These are phyloP conservation scores for Candida awuae DNA, from an alignment of 805 yeast genomes.

Conservation along the genomic window DNA sequence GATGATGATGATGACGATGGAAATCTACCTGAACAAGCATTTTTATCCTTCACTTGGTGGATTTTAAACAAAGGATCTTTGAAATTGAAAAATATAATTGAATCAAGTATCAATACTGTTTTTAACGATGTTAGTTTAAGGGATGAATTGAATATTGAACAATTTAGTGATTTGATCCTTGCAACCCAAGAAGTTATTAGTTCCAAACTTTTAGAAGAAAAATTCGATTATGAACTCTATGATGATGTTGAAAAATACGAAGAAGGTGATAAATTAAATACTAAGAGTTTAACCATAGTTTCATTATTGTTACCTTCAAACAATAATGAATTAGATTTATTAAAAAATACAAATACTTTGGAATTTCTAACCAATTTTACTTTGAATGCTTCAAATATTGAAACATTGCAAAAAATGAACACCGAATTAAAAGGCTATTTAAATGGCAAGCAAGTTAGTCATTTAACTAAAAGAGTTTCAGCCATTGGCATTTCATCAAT, in stretches of 20 bases:
- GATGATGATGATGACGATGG: constrained; percentile 30
- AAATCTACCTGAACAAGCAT: constrained; percentile 64
- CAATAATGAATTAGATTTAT: constrained; percentile 43
- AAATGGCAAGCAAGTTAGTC: constrained; percentile 18
- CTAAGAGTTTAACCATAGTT: constrained; percentile 3
- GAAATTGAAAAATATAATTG: constrained; percentile 44
- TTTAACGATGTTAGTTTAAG: constrained; percentile 64
- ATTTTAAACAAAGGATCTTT: constrained; percentile 79
- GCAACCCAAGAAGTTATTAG: constrained; percentile 29
- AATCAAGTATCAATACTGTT: constrained; percentile 47
- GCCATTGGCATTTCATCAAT: constrained; percentile 39
- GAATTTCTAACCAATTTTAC: constrained; percentile 30
- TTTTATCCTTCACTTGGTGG: constrained; percentile 91
- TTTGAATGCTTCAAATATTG: constrained; percentile 19
- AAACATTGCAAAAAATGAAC: constrained; percentile 23
- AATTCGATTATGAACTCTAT: constrained; percentile 2
- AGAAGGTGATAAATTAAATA: not conserved
- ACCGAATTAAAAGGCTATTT: constrained; percentile 26
- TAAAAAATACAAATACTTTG: constrained; percentile 44
- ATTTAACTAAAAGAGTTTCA: constrained; percentile 33
- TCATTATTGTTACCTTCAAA: constrained; percentile 42
- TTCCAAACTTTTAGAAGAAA: constrained; percentile 8
- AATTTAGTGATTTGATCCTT: constrained; percentile 42
- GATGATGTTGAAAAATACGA: constrained; percentile 1
- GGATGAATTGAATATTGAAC: constrained; percentile 55